Percentiles rank a stretch among this genome's conserved stretches.
These are phyloP conservation scores for Solanum hybrid DNA, from an alignment of 305 asterid genomes.

Conservation along the genomic window DNA sequence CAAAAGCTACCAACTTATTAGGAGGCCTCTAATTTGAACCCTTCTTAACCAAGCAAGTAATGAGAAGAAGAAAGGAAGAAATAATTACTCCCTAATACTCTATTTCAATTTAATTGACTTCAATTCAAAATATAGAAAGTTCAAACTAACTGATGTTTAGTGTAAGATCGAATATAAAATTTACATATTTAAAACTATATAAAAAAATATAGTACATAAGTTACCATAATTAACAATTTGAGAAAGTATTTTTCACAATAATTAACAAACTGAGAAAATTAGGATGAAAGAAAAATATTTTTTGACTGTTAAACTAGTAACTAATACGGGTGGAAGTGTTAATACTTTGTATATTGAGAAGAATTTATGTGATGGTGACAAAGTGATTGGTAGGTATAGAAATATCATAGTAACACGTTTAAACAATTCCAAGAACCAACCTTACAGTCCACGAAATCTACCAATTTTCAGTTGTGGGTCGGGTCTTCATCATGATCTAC, in stretches of 20 bases:
- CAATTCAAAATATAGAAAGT: not conserved
- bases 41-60: not conserved
- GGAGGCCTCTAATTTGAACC: not conserved
- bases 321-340: not conserved
- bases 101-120: not conserved
- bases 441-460: not conserved
- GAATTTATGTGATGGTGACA: not conserved
- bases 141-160: not conserved
- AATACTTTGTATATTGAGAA: not conserved
- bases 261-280: not conserved
- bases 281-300: not conserved
- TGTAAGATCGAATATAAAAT: not conserved
- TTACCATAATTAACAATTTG: not conserved
- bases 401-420: not conserved
- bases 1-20: not conserved
- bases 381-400: not conserved
- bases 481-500: constrained; percentile 14
- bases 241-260: no score
- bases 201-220: not conserved
- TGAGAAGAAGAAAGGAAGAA: not conserved
- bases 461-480: constrained; percentile 5
- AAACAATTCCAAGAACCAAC: not conserved
- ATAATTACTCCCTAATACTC: not conserved
- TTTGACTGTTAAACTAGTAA: not conserved
- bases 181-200: no score